Evolutionary conservation across 345 rosid species (phyloP).

Genomic region (Salix dunnii): DNA sequence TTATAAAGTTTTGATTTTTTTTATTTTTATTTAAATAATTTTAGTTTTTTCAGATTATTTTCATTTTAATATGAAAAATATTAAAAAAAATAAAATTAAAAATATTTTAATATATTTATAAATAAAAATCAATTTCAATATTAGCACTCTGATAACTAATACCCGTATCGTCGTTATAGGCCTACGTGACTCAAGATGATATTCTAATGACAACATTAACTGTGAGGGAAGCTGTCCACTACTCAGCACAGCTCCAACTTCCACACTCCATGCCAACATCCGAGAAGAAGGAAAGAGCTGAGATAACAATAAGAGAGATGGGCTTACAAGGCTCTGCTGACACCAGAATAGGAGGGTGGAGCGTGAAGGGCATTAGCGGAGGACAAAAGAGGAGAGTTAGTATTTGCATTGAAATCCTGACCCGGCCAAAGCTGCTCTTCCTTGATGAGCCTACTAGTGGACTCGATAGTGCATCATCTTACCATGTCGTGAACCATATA

Average conservation of each 20-base stretch:
- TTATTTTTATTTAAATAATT: too few species aligned
- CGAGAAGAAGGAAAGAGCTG: conserved; percentile 46
- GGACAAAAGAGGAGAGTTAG: conserved; percentile 55
- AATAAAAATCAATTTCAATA: too few species aligned
- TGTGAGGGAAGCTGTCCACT: conserved; percentile 43
- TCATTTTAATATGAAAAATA: too few species aligned
- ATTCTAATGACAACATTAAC: conserved; percentile 9
- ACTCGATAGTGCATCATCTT: conserved; percentile 51
- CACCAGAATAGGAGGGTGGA: conserved; percentile 55
- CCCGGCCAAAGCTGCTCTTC: conserved; percentile 43
- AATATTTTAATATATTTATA: too few species aligned
- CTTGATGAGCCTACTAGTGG: conserved; percentile 57
- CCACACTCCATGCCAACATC: conserved; percentile 40
- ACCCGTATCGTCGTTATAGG: background rate
- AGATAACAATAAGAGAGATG: conserved; percentile 49
- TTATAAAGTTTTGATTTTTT: too few species aligned
- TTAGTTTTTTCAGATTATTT: too few species aligned
- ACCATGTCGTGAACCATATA: conserved; percentile 45
- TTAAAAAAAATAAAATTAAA: too few species aligned
- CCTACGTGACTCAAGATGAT: conserved; percentile 17
- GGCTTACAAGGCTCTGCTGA: conserved; percentile 39
- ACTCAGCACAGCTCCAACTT: conserved; percentile 53
- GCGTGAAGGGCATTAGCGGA: conserved; percentile 45
- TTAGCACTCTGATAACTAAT: too few species aligned
- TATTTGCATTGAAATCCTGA: conserved; percentile 56